Evolutionary conservation across 352 stramenopile genomes (phyloP).

Genomic region (Phytophthora crassamura): DNA sequence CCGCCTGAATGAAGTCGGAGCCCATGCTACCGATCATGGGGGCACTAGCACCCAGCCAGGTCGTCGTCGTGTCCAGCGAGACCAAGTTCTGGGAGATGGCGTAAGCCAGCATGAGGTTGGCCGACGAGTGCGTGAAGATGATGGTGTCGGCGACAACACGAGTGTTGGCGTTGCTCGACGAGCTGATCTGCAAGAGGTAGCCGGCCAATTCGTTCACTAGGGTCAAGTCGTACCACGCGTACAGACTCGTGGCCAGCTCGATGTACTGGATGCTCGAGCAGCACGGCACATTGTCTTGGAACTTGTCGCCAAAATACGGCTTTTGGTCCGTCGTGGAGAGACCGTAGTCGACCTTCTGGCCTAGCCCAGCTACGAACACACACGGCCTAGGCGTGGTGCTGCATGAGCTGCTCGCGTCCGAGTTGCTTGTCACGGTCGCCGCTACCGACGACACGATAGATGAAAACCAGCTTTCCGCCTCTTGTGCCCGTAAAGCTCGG

Average conservation of each 20-base stretch:
- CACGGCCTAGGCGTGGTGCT: slow-evolving; percentile 42
- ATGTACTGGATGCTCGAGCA: slow-evolving; percentile 59
- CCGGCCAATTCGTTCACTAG: slow-evolving; percentile 43
- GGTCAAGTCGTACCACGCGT: slow-evolving; percentile 47
- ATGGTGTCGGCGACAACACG: slow-evolving; percentile 55
- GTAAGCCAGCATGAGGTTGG: slow-evolving; percentile 50
- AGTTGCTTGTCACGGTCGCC: slow-evolving; percentile 3
- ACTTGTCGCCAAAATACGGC: slow-evolving; percentile 51
- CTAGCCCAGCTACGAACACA: slow-evolving; percentile 59
- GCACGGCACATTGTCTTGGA: slow-evolving; percentile 55
- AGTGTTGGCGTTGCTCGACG: slow-evolving; percentile 28
- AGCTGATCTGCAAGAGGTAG: slow-evolving; percentile 36
- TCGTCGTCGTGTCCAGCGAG: slow-evolving; percentile 24
- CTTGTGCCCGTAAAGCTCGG: slow-evolving; percentile 19
- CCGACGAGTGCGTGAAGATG: slow-evolving; percentile 61
- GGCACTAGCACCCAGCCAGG: slow-evolving; percentile 39
- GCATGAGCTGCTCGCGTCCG: slow-evolving; percentile 36
- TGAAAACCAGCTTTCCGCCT: slow-evolving; percentile 23
- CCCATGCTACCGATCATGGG: slow-evolving; percentile 46
- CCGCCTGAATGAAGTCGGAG: slow-evolving; percentile 40
- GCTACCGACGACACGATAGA: slow-evolving; percentile 9
- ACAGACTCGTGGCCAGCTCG: slow-evolving; percentile 47
- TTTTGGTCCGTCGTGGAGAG: slow-evolving; percentile 24
- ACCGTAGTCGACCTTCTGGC: slow-evolving; percentile 32
- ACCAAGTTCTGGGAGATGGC: slow-evolving; percentile 44